A percentile compares a stretch with the other conserved stretches of the same genome.
phyloP scores from a whole-genome alignment of 352 stramenopile species.

The Pythium utonaiense region DNA sequence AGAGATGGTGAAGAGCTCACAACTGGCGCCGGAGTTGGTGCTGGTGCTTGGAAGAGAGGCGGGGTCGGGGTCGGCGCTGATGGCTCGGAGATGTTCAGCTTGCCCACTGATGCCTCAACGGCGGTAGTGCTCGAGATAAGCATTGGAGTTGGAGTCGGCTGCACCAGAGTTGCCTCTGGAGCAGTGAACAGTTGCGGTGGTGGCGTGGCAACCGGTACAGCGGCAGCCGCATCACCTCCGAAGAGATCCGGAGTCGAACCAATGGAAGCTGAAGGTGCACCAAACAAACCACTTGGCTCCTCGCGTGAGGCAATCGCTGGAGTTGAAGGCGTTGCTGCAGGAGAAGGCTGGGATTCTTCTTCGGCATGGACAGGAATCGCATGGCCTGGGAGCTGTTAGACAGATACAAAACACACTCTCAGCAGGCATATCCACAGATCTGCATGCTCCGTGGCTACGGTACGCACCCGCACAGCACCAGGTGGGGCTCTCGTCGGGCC shows the following conservation, averaged over 20 bases:
- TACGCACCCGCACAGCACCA: constrained; percentile 61
- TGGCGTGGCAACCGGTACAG: not conserved
- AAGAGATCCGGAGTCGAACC: constrained; percentile 10
- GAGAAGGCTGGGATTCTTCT: not conserved
- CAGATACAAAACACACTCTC: not conserved
- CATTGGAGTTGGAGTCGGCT: constrained; percentile 1
- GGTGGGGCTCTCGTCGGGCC: constrained; percentile 61
- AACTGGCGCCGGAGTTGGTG: constrained; percentile 14
- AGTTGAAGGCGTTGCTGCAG: not conserved
- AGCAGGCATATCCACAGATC: too few species aligned
- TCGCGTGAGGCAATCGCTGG: not conserved
- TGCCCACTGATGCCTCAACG: constrained; percentile 9
- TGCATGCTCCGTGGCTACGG: too few species aligned
- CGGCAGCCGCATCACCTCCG: not conserved
- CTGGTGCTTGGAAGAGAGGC: too few species aligned
- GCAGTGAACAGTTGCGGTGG: not conserved
- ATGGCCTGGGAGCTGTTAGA: not conserved
- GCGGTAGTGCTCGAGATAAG: constrained; percentile 6
- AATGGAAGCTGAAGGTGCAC: not conserved
- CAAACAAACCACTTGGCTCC: constrained; percentile 11
- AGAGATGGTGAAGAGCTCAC: constrained; percentile 2
- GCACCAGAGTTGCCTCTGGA: constrained; percentile 4
- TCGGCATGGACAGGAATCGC: not conserved
- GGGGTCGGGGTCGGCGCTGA: constrained; percentile 7
- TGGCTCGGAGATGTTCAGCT: constrained; percentile 13